Base-by-base conservation (phyloP, 306 rosid genomes). In the Begonia loranthoides region DNA sequence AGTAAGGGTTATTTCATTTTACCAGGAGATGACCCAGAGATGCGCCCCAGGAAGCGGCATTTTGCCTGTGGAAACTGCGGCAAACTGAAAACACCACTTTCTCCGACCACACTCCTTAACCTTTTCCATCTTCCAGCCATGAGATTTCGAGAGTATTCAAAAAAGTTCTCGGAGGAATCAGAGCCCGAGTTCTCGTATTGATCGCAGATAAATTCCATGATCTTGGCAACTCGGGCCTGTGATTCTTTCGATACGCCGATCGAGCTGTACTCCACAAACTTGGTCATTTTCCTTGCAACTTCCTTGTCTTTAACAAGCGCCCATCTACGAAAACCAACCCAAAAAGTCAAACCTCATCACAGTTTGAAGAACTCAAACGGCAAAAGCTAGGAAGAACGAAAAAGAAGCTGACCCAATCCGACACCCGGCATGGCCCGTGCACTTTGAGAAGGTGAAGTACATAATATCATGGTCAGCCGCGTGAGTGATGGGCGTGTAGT, bases 351-450 rank as follows among this genome's bases (percentile, higher is more conserved):
- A 38, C 13, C 13, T 4, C 12, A 16, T 49, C 12, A 4, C 10
- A n/a, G 16, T 49, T 13, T 49, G 24, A 19, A 49, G 4, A 5
- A 9, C 17, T 49, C 4, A 49, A 14, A n/a, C 12, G 19, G 4
- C 12, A n/a, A n/a, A n/a, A n/a, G n/a, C n/a, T n/a, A 28, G 36
- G 36, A 28, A 28, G 36, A 28, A 28, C 8, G 36, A 28, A 28
- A 3, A 28, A 22, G 17, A 13, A 7, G 24, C 71, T 66, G 2
- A 88, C 97, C 95, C 97, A 5, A 89, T 68, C 14, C 97, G 87
- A 2, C 95, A 89, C 34, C 94, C 95, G 12, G 83, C 97, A 65
- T 89, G 95, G 5, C 97, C 97, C 0, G 94, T 84, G 76, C 87
- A 72, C 57, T 89, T 89, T 58, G 97, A 89, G 48, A 77, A 76